Percentiles rank a stretch among this genome's conserved stretches.
Conservation (phyloP, 148 eudicot genomes). For the Suaeda aralocaspica region DNA sequence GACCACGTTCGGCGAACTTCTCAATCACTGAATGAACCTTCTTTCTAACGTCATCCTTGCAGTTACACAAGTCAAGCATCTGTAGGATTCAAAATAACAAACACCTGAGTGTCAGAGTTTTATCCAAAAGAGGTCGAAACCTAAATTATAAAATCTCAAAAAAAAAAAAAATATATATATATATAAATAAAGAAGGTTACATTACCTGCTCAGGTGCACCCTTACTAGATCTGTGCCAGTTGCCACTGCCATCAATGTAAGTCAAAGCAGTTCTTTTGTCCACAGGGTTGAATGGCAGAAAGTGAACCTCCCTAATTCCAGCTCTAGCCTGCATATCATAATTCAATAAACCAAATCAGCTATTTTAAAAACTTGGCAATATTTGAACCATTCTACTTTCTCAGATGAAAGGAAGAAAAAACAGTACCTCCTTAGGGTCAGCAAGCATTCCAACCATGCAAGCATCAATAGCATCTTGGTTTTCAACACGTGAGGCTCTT, state of each 20-base stretch:
- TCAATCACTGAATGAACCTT: conserved; percentile 79
- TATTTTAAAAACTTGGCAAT: neutral
- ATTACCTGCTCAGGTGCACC: conserved; percentile 49
- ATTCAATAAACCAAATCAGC: conserved; percentile 10
- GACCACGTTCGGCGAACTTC: conserved; percentile 90
- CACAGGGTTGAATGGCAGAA: conserved; percentile 41
- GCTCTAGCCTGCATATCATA: conserved; percentile 36
- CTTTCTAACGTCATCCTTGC: conserved; percentile 76
- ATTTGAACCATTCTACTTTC: neutral
- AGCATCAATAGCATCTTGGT: conserved; percentile 97
- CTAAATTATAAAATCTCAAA: neutral
- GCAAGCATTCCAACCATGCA: conserved; percentile 93
- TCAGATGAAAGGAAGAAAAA: neutral
- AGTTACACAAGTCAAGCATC: conserved; percentile 82
- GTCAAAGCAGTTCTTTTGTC: conserved; percentile 38
- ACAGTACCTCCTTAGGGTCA: conserved; percentile 87
- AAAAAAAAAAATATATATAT: too few species aligned
- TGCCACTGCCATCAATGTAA: conserved; percentile 33
- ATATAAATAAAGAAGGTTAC: too few species aligned
- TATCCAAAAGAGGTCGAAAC: neutral
- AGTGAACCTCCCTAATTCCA: conserved; percentile 39
- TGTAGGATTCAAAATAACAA: conserved; percentile 24
- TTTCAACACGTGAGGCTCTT: conserved; percentile 86
- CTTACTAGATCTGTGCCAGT: conserved; percentile 43
- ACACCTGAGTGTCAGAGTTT: neutral